Base-by-base conservation (phyloP, 2,329 filamentous ascomycete genomes). In the Didymosphaeria variabile region DNA sequence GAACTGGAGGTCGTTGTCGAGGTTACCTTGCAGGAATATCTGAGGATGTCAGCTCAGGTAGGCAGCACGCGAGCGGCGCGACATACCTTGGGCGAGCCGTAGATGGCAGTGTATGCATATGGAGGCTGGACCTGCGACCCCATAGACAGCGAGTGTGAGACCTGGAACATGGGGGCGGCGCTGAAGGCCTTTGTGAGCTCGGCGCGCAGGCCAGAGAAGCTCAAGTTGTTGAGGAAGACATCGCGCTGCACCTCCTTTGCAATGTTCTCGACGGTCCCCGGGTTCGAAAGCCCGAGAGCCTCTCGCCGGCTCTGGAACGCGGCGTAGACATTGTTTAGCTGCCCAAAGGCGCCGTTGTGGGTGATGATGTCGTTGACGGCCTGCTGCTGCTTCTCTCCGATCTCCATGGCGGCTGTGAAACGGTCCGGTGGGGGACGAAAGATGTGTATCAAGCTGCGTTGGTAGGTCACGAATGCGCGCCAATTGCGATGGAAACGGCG, bases 171-270 rank as follows among this genome's bases (percentile, higher is more conserved):
- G 60, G 95, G 95, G 60, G 90, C 88, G 79, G 97, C 88, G 86
- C 93, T 95, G 83, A 98, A 97, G 77, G 93, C 90, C 86, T 97
- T 98, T 78, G 93, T 97, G 78, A 98, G 85, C 81, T 99, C 95
- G 79, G 94, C 96, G 78, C 94, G 92, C 79, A 99, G 87, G 74
- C 95, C 95, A 47, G 92, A 91, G 85, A 99, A 98, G 89, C 95
- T 96, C 80, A 93, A 91, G 85, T 97, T 97, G 83, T 91, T 95
- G 75, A 97, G 88, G 79, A 98, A 90, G 72, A 97, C 94, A 87
- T 97, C 94, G 82, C 94, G 93, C 84, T 96, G 91, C 65, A 97
- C 93, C 84, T 99, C 95, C 79, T 91, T 90, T 71, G 91, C 88
- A 79, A 97, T 90, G 76, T 89, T 90, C 82, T 99, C 95, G 69